phyloP scores from a whole-genome alignment of 2,329 filamentous ascomycete species.

The Diaporthe eres region DNA sequence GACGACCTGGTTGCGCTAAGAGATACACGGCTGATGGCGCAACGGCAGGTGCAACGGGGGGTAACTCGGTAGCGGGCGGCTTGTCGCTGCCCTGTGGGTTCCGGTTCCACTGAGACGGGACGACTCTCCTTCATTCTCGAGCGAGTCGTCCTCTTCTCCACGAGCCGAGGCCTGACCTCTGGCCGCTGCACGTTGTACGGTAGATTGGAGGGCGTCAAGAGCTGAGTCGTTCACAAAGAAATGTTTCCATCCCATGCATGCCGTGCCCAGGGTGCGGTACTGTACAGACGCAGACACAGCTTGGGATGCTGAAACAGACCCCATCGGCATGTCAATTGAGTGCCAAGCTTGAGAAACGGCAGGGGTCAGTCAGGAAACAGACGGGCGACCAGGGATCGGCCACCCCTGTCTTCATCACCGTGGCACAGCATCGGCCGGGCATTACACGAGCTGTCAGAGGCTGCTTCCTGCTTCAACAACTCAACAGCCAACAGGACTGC shows the following conservation, averaged over 20 bases:
- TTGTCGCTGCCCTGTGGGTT: background rate
- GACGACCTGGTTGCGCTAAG: background rate
- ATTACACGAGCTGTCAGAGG: conserved; percentile 31
- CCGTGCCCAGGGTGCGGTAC: background rate
- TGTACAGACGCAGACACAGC: conserved; percentile 8
- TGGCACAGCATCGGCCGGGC: conserved; percentile 17
- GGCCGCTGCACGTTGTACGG: background rate
- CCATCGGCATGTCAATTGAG: conserved; percentile 25
- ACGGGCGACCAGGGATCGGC: conserved; percentile 7
- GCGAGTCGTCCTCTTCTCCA: background rate
- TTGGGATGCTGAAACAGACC: conserved; percentile 28
- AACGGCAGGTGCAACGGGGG: background rate
- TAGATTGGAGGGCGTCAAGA: conserved; percentile 19
- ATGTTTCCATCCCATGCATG: conserved; percentile 20
- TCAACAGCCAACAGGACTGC: conserved; percentile 3
- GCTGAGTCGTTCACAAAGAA: conserved; percentile 8
- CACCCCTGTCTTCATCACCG: conserved; percentile 13
- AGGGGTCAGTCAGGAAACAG: conserved; percentile 29
- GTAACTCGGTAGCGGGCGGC: conserved; percentile 8
- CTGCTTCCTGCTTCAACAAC: background rate
- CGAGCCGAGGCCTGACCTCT: background rate
- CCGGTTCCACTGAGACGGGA: conserved; percentile 31
- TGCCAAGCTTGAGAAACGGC: conserved; percentile 15
- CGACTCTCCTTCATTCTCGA: conserved; percentile 26
- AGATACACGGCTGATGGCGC: background rate